A percentile compares a stretch with the other conserved stretches of the same genome.
phyloP scores from a whole-genome alignment of 192 early-diverging fungal genomes.

The Oehlia diaphana region DNA sequence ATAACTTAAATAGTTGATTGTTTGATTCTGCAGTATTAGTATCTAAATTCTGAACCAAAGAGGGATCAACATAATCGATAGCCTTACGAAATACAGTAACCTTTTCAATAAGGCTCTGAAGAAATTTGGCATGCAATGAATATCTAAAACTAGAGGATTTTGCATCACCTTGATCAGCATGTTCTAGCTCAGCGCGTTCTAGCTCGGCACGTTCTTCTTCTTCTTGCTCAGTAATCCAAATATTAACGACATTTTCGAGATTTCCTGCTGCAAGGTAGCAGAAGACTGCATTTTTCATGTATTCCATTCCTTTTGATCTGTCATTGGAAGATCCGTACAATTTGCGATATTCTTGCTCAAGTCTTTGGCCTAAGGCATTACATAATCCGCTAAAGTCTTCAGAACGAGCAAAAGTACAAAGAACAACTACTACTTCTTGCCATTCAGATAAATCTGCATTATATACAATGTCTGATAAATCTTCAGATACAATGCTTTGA shows the following conservation, averaged over 20 bases:
- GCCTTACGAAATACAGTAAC: slow-evolving; percentile 92
- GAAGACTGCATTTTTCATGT: slow-evolving; percentile 67
- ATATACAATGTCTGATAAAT: slow-evolving; percentile 78
- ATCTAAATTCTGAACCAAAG: slow-evolving; percentile 51
- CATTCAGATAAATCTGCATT: slow-evolving; percentile 80
- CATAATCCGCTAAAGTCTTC: slow-evolving; percentile 80
- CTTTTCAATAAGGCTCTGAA: slow-evolving; percentile 88
- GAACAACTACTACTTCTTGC: slow-evolving; percentile 89
- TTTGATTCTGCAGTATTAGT: slow-evolving; percentile 38
- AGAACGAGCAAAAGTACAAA: slow-evolving; percentile 89
- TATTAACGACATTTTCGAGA: slow-evolving; percentile 74
- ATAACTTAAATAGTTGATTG: slow-evolving; percentile 49
- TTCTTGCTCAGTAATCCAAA: slow-evolving; percentile 74
- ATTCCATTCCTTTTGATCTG: slow-evolving; percentile 31
- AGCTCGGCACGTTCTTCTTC: slow-evolving; percentile 43
- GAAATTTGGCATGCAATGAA: slow-evolving; percentile 49
- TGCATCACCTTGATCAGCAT: slow-evolving; percentile 5
- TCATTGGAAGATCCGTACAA: slow-evolving; percentile 1
- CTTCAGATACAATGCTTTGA: slow-evolving; percentile 76
- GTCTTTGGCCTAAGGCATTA: slow-evolving; percentile 64
- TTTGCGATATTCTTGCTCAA: slow-evolving; percentile 50
- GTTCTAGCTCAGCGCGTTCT: slow-evolving; percentile 14
- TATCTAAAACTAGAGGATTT: slow-evolving; percentile 33
- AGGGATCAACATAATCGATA: slow-evolving; percentile 85
- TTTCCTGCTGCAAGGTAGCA: slow-evolving; percentile 84